phyloP scores from a whole-genome alignment of 352 stramenopile genomes.

The Pythium monospermum region DNA sequence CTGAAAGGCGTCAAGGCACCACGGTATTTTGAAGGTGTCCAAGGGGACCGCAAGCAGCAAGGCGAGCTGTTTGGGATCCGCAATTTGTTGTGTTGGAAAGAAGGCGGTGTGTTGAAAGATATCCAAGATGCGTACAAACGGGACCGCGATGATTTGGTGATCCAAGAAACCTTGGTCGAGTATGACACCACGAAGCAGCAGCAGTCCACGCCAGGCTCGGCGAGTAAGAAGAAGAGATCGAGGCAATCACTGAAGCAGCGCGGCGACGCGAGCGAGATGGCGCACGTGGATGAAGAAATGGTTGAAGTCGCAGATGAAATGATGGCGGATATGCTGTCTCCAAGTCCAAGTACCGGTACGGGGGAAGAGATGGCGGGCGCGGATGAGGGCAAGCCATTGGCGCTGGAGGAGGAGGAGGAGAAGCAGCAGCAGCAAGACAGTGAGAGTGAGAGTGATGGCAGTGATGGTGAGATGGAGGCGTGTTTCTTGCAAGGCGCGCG shows the following conservation, averaged over 20 bases:
- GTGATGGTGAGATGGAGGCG: slow-evolving; percentile 29
- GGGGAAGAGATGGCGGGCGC: too few species aligned
- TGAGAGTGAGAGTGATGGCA: slow-evolving; percentile 16
- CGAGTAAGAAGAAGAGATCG: slow-evolving; percentile 21
- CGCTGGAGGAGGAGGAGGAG: background rate
- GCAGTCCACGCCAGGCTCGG: slow-evolving; percentile 1
- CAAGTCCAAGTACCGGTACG: background rate
- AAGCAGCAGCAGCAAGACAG: slow-evolving; percentile 7
- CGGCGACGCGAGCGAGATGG: slow-evolving; percentile 5
- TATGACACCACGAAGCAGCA: slow-evolving; percentile 25
- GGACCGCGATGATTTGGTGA: slow-evolving; percentile 43
- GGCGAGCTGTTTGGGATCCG: slow-evolving; percentile 74
- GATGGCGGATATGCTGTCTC: slow-evolving; percentile 34
- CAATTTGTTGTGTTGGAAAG: slow-evolving; percentile 76
- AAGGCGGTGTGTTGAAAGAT: slow-evolving; percentile 61
- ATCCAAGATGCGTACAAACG: slow-evolving; percentile 69
- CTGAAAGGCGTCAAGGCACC: slow-evolving; percentile 62
- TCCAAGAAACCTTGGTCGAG: slow-evolving; percentile 51
- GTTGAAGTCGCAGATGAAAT: slow-evolving; percentile 34
- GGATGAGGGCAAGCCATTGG: background rate
- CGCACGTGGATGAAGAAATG: slow-evolving; percentile 28
- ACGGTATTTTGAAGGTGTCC: slow-evolving; percentile 78
- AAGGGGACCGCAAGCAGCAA: slow-evolving; percentile 65
- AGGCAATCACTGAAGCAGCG: slow-evolving; percentile 3
- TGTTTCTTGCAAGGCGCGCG: slow-evolving; percentile 15